Conservation (phyloP, 352 stramenopile species). For the Pythium rishiriense region DNA sequence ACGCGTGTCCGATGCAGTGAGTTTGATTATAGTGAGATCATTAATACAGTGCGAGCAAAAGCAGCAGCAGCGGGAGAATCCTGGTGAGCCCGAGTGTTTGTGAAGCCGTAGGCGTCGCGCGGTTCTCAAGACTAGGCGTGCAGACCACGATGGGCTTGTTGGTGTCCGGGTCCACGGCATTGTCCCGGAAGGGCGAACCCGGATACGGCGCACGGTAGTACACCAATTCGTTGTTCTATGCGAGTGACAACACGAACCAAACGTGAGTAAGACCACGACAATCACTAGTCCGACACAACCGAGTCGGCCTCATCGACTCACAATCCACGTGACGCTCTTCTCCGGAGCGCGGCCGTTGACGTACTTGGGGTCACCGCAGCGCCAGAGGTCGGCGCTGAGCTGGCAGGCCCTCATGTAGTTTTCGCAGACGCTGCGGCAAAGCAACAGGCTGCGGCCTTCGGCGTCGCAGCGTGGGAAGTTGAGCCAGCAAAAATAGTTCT, state of each 20-base stretch:
- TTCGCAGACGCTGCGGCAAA: conserved; percentile 90
- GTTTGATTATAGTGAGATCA: background rate
- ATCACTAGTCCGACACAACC: background rate
- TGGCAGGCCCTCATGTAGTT: conserved; percentile 90
- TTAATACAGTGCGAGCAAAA: conserved; percentile 9
- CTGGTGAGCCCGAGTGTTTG: background rate
- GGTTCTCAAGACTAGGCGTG: conserved; percentile 81
- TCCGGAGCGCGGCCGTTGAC: conserved; percentile 64
- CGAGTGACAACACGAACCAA: background rate
- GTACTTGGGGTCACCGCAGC: conserved; percentile 78
- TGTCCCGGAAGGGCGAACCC: conserved; percentile 79
- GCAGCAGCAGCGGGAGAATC: background rate
- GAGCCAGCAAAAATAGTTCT: conserved; percentile 90
- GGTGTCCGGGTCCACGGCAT: conserved; percentile 65
- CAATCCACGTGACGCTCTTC: conserved; percentile 43
- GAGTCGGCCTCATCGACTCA: too few species aligned
- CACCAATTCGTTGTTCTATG: conserved; percentile 64
- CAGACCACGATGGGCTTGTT: conserved; percentile 77
- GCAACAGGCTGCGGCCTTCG: conserved; percentile 70
- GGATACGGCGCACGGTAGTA: conserved; percentile 82
- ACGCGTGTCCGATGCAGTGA: conserved; percentile 72
- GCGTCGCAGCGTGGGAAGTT: conserved; percentile 92
- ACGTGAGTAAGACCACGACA: background rate
- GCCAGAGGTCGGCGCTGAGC: conserved; percentile 82
- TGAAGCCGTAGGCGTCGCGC: background rate